Evolutionary conservation across 164 flowering plant genomes (phyloP).

Genomic region (Nymphaea thermarum): DNA sequence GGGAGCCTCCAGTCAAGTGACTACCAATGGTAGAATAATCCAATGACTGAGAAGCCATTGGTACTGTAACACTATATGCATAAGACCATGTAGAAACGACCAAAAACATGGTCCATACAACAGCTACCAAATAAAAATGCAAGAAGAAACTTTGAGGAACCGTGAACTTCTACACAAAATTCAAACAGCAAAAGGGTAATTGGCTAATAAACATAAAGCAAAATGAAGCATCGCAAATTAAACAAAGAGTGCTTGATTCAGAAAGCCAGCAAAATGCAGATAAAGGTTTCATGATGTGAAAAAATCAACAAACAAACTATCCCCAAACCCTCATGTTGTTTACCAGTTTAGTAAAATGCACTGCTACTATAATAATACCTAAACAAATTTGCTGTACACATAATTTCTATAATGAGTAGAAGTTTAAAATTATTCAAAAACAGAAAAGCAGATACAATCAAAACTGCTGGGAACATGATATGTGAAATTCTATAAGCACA

Average conservation of each 20-base stretch:
- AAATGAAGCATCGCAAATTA: background rate
- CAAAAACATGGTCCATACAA: constrained; percentile 65
- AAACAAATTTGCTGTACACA: too few species aligned
- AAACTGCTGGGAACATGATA: too few species aligned
- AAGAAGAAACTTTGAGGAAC: constrained; percentile 79
- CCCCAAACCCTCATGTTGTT: too few species aligned
- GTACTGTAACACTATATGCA: constrained; percentile 31
- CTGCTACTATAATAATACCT: too few species aligned
- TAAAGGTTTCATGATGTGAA: too few species aligned
- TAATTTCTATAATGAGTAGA: too few species aligned
- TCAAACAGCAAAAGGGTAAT: background rate
- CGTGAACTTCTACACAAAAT: constrained; percentile 45
- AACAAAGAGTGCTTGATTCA: background rate
- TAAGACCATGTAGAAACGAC: constrained; percentile 53
- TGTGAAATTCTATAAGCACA: too few species aligned
- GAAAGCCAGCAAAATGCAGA: background rate
- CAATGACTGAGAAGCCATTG: constrained; percentile 27
- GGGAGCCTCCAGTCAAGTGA: constrained; percentile 61
- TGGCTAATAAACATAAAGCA: background rate
- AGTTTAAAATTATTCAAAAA: too few species aligned
- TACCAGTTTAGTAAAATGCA: too few species aligned
- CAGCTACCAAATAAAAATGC: constrained; percentile 69
- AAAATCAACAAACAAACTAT: too few species aligned
- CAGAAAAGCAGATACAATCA: too few species aligned
- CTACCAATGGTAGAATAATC: constrained; percentile 37